A percentile compares a stretch with the other conserved stretches of the same genome.
These are phyloP conservation scores for Lactifluus subvellereus DNA, from an alignment of 768 basidiomycete genomes.

Conservation along the genomic window DNA sequence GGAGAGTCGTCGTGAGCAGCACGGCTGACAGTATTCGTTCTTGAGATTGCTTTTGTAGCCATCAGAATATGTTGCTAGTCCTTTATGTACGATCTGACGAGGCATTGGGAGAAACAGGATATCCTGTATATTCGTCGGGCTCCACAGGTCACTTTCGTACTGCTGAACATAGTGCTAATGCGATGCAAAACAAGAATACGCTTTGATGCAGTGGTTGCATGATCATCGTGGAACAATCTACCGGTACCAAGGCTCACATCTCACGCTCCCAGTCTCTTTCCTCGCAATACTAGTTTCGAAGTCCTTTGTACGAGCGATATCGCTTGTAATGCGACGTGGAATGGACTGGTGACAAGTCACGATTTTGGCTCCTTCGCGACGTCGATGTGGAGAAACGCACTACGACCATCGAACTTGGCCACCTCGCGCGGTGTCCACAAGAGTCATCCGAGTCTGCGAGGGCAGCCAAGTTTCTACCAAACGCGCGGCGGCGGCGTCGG, in stretches of 20 bases:
- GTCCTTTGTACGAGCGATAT: too few relatives aligned
- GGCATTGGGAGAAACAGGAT: not conserved
- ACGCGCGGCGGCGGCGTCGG: too few relatives aligned
- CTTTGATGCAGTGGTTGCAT: not conserved
- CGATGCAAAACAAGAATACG: not conserved
- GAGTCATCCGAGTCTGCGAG: too few relatives aligned
- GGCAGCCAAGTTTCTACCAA: too few relatives aligned
- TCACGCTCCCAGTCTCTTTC: too few relatives aligned
- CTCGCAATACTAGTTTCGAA: too few relatives aligned
- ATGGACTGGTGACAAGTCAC: too few relatives aligned
- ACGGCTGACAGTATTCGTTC: not conserved
- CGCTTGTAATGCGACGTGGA: too few relatives aligned
- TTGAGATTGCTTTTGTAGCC: constrained; percentile 10
- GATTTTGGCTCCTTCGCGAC: too few relatives aligned
- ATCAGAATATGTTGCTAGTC: constrained; percentile 11
- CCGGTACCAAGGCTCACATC: not conserved
- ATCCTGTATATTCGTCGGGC: not conserved
- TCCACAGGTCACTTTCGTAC: not conserved
- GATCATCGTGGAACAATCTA: not conserved
- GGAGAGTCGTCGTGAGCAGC: constrained; percentile 15
- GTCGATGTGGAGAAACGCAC: too few relatives aligned
- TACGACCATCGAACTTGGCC: too few relatives aligned
- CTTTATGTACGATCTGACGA: not conserved
- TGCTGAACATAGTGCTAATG: not conserved
- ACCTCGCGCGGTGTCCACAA: too few relatives aligned